phyloP scores from a whole-genome alignment of 164 flowering plant species.

The Sextonia rubra region DNA sequence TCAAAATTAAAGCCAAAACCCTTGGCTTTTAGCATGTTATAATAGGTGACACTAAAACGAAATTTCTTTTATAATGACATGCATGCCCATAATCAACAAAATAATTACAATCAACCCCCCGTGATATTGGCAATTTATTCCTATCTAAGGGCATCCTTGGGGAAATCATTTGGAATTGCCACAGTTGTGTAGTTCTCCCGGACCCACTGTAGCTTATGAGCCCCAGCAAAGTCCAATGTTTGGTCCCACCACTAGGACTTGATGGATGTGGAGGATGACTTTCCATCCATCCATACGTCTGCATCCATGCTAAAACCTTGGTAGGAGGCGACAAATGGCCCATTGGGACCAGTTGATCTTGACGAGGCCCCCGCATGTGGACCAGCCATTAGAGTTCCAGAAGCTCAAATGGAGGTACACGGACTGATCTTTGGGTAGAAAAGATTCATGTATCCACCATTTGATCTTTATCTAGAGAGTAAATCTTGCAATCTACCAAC shows the following conservation, averaged over 20 bases:
- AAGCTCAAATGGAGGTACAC: constrained; percentile 6
- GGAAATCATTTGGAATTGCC: constrained; percentile 1
- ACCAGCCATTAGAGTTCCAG: constrained; percentile 9
- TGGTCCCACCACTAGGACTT: constrained; percentile 8
- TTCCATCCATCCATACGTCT: not conserved
- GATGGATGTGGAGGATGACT: not conserved
- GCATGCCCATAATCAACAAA: too few relatives aligned
- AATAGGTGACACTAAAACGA: too few relatives aligned
- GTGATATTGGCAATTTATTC: not conserved
- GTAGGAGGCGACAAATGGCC: constrained; percentile 6
- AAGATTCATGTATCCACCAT: too few relatives aligned
- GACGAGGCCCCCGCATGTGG: constrained; percentile 2
- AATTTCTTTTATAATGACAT: too few relatives aligned
- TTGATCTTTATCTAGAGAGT: too few relatives aligned
- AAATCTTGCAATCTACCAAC: too few relatives aligned
- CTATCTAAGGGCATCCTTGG: not conserved
- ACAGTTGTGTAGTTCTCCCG: constrained; percentile 8
- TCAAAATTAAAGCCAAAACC: too few relatives aligned
- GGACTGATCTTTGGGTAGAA: constrained; percentile 7
- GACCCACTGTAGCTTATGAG: constrained; percentile 9
- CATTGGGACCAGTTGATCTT: constrained; percentile 8
- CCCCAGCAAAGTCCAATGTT: constrained; percentile 6
- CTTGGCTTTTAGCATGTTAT: too few relatives aligned
- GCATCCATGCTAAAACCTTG: not conserved
- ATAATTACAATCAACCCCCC: not conserved